Conservation (phyloP, 2,329 filamentous ascomycete genomes). For the Arthrobotrys sphaeroides region DNA sequence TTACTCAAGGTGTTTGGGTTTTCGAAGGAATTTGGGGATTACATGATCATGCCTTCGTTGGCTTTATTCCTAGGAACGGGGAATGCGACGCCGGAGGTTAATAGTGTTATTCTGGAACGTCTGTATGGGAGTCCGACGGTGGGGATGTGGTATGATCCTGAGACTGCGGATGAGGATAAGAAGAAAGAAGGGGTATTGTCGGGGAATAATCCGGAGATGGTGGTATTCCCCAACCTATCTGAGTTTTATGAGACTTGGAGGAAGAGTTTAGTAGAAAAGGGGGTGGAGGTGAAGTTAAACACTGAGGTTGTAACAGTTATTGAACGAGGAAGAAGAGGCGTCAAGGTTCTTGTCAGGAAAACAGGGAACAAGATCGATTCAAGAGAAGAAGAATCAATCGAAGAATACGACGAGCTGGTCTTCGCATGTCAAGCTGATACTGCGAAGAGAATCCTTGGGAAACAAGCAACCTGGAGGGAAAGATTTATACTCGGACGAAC, state of each 20-base stretch:
- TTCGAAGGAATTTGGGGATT: slow-evolving; percentile 74
- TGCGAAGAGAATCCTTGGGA: slow-evolving; percentile 70
- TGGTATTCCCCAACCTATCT: slow-evolving; percentile 72
- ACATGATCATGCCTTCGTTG: slow-evolving; percentile 75
- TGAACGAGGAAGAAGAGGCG: slow-evolving; percentile 65
- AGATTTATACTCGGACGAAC: slow-evolving; percentile 75
- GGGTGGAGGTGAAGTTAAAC: slow-evolving; percentile 68
- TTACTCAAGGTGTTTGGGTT: slow-evolving; percentile 76
- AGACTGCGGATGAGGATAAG: slow-evolving; percentile 51
- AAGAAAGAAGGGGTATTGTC: slow-evolving; percentile 55
- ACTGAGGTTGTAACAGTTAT: slow-evolving; percentile 68
- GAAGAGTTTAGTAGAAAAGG: slow-evolving; percentile 66
- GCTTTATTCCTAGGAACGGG: slow-evolving; percentile 79
- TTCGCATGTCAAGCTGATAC: slow-evolving; percentile 74
- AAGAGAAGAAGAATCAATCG: slow-evolving; percentile 20
- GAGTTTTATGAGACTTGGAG: slow-evolving; percentile 71
- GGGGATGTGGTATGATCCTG: slow-evolving; percentile 68
- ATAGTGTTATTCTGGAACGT: slow-evolving; percentile 72
- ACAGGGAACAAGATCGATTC: slow-evolving; percentile 56
- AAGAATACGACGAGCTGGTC: slow-evolving; percentile 73
- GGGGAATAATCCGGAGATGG: slow-evolving; percentile 71
- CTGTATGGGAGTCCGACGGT: slow-evolving; percentile 67
- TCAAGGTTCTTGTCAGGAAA: slow-evolving; percentile 65
- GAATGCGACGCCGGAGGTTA: slow-evolving; percentile 77
- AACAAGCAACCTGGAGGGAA: slow-evolving; percentile 70